Evolutionary conservation across 345 rosid genomes (phyloP), one percentile per base, ranked within the genome.

Genomic region (Dipteronia dyeriana): DNA sequence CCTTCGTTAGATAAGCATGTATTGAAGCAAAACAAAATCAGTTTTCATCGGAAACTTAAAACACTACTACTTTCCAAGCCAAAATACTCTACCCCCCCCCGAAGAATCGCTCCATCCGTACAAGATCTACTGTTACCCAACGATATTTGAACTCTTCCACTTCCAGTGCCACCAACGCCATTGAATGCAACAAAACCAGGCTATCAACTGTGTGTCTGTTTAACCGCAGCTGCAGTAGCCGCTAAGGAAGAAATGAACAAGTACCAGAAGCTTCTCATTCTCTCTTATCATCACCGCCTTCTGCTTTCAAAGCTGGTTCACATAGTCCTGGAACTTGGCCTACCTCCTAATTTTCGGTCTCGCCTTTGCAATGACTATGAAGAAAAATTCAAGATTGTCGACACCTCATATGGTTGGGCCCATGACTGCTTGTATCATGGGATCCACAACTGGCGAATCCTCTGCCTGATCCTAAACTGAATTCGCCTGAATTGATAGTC

Each of bases 381-480:
- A 0, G 91, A 90, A 14, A 89, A 82, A 82, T 91, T 95, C 83
- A 93, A 83, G 90, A 88, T 85, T 25, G 90, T 91, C 12, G 92
- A 88, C 34, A 91, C 97, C 38, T 90, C 94, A 1, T 91, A 91
- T 26, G 99, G 98, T 47, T 90, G 88, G 67, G 98, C 97, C 0
- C 86, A 91, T 3, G 97, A 95, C 26, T 26, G 88, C 99, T 95
- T 78, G 93, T 91, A 61, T n/a, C n/a, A n/a, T 95, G 97, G 98
- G 90, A 90, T 78, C 83, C 83, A 0, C 80, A 89, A 7, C 79
- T 95, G 70, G 96, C 94, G 7, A 60, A 77, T 26, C 87, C 87
- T 38, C 45, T 91, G 65, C 81, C 90, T 41, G 56, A 7, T 45
- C 26, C 26, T 26, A 26, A 83, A 49, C 83, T 70, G 57, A n/a